phyloP scores from a whole-genome alignment of 306 rosid genomes.

The Bauhinia variegata region DNA sequence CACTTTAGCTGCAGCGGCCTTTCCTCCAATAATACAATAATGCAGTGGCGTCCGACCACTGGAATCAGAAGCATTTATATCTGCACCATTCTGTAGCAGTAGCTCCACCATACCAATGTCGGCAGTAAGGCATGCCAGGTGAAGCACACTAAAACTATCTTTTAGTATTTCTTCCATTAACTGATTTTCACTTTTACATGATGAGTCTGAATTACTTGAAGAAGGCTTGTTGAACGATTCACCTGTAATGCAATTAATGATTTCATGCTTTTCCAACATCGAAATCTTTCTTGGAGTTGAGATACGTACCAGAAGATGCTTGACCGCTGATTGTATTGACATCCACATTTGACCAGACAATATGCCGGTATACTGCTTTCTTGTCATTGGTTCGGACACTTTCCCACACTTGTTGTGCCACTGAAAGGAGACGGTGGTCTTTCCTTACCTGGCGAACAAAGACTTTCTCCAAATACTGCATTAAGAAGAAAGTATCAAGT shows the following conservation, averaged over 20 bases:
- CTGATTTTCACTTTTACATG: constrained; percentile 44
- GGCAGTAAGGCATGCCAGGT: constrained; percentile 71
- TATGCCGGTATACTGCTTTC: constrained; percentile 63
- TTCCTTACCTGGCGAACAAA: constrained; percentile 50
- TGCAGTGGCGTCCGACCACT: constrained; percentile 72
- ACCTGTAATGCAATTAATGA: constrained; percentile 43
- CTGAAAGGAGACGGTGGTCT: constrained; percentile 34
- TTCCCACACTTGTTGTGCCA: constrained; percentile 56
- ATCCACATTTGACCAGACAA: constrained; percentile 57
- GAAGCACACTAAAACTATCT: constrained; percentile 65
- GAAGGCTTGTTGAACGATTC: constrained; percentile 45
- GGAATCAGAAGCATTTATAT: constrained; percentile 61
- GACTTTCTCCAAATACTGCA: constrained; percentile 74
- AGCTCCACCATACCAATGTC: constrained; percentile 80
- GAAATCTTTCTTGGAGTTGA: constrained; percentile 26
- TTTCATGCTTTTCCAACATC: constrained; percentile 27
- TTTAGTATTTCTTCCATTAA: constrained; percentile 37
- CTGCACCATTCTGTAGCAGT: constrained; percentile 76
- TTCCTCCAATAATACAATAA: constrained; percentile 53
- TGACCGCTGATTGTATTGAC: constrained; percentile 47
- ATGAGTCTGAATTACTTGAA: constrained; percentile 40
- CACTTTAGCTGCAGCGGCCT: constrained; percentile 52
- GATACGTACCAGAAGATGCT: constrained; percentile 51
- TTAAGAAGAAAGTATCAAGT: constrained; percentile 36
- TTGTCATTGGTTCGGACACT: constrained; percentile 69